Percentiles rank a stretch among this genome's conserved stretches.
These are phyloP conservation scores for Truncatella angustata DNA, from an alignment of 2,329 filamentous ascomycete species.

Conservation along the genomic window DNA sequence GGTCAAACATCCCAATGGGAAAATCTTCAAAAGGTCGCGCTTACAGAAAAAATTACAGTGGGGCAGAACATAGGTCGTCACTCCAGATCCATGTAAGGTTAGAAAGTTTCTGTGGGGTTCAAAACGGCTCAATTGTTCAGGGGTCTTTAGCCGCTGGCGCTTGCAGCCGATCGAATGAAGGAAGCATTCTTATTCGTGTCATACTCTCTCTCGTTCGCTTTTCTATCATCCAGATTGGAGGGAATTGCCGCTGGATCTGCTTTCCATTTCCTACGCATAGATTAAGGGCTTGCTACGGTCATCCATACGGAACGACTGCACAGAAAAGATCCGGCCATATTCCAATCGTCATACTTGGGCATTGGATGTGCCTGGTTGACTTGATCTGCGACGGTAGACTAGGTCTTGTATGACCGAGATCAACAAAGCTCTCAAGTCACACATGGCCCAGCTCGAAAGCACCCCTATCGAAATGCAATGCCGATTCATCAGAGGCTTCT, in stretches of 20 bases:
- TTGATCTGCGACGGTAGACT: too few species aligned
- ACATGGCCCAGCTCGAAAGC: too few species aligned
- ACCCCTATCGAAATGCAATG: too few species aligned
- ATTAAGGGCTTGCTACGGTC: too few species aligned
- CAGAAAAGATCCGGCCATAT: too few species aligned
- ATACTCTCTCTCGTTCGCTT: neutral
- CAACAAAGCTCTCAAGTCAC: too few species aligned
- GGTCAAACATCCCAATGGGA: neutral
- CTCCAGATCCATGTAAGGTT: neutral
- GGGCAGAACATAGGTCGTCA: neutral
- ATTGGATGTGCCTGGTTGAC: too few species aligned
- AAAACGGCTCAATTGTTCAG: neutral
- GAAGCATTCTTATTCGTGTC: neutral
- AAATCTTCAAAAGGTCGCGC: conserved; percentile 6
- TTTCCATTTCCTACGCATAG: too few species aligned
- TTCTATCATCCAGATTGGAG: neutral
- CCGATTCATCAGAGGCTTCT: too few species aligned
- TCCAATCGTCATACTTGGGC: too few species aligned
- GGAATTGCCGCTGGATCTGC: neutral
- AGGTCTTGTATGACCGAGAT: too few species aligned
- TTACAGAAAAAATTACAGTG: conserved; percentile 4
- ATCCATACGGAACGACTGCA: too few species aligned
- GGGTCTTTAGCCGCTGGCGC: neutral
- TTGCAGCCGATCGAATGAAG: neutral
- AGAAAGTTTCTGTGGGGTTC: neutral